Base-by-base conservation (phyloP, 345 rosid species). In the Ceriops tagal region DNA sequence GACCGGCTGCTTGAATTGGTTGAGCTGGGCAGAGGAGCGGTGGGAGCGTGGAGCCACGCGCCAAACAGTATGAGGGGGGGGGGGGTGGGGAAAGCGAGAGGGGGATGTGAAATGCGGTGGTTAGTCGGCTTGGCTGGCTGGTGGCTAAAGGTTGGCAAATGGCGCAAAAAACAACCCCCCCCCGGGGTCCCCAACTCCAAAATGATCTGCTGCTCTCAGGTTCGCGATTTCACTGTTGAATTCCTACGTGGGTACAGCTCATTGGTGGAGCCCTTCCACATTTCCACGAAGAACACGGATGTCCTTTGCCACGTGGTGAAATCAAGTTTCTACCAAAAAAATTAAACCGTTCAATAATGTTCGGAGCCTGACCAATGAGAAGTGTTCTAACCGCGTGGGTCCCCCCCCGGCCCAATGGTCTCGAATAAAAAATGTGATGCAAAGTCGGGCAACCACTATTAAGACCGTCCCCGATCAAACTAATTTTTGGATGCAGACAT, bases 341-440 rank as follows among this genome's bases (percentile, higher is more conserved):
- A 28, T 62, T 75, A 77, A 71, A 77, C 79, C 49, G 68, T 63
- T 47, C 81, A 82, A 73, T 73, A 60, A 68, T 81, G 70, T 72
- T 39, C 4, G 80, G 75, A 71, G 71, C 30, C 77, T 59, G 76
- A 61, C 77, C 71, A 79, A 77, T 81, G 26, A 72, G 58, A 71
- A 62, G 69, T 49, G 70, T 51, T 59, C 71, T 37, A 76, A 71
- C 64, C 34, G 20, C 20, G 53, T 27, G 0, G 0, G 73, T 75
- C 70, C 32, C 63, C 66, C 51, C 79, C 0, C 56, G 9, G 9
- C 20, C 55, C 32, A 55, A 26, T 21, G 5, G 15, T 39, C 47
- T 10, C 0, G 16, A 10, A 10, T 0, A 39, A 1, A 1, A 2
- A 39, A 39, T 11, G 11, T 9, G 46, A 11, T 39, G 47, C 47